These are phyloP conservation scores for Arachis hypogaea DNA, from an alignment of 306 rosid genomes.

Conservation along the genomic window DNA sequence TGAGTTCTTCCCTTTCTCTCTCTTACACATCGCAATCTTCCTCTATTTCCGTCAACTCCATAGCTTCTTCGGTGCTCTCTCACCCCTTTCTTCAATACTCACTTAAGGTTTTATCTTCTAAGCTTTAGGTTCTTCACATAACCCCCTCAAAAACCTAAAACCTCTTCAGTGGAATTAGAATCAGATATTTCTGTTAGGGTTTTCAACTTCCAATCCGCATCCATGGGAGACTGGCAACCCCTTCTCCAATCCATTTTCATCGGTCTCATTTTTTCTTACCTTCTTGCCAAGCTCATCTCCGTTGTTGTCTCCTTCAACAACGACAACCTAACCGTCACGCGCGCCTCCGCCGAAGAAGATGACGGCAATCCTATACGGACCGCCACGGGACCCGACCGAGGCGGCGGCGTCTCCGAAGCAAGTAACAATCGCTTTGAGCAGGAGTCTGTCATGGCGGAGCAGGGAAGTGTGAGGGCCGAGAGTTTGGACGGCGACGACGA, in stretches of 20 bases:
- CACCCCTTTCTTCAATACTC: not conserved
- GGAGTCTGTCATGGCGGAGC: slow-evolving; percentile 87
- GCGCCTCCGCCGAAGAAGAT: slow-evolving; percentile 33
- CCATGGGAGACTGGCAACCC: slow-evolving; percentile 84
- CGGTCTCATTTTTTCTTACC: slow-evolving; percentile 92
- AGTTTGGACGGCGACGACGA: slow-evolving; percentile 53
- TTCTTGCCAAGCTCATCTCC: slow-evolving; percentile 93
- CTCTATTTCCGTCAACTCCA: slow-evolving; percentile 28
- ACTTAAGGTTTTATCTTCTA: slow-evolving; percentile 42
- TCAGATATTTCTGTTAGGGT: slow-evolving; percentile 37
- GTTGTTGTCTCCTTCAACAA: slow-evolving; percentile 84
- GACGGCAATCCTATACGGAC: not conserved
- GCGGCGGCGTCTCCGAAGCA: slow-evolving; percentile 8
- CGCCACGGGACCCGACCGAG: not conserved
- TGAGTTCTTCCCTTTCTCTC: not conserved
- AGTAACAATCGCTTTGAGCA: slow-evolving; percentile 41
- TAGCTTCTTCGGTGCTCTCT: slow-evolving; percentile 3
- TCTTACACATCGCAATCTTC: slow-evolving; percentile 31
- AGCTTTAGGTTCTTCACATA: not conserved
- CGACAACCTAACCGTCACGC: slow-evolving; percentile 69
- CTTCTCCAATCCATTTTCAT: slow-evolving; percentile 77
- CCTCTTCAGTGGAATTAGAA: not conserved
- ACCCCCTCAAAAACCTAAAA: not conserved
- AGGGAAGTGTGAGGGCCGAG: slow-evolving; percentile 79
- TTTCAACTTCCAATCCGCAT: slow-evolving; percentile 13